These are phyloP conservation scores for Coniochaeta prunicola DNA, from an alignment of 2,329 filamentous ascomycete genomes.

Conservation along the genomic window DNA sequence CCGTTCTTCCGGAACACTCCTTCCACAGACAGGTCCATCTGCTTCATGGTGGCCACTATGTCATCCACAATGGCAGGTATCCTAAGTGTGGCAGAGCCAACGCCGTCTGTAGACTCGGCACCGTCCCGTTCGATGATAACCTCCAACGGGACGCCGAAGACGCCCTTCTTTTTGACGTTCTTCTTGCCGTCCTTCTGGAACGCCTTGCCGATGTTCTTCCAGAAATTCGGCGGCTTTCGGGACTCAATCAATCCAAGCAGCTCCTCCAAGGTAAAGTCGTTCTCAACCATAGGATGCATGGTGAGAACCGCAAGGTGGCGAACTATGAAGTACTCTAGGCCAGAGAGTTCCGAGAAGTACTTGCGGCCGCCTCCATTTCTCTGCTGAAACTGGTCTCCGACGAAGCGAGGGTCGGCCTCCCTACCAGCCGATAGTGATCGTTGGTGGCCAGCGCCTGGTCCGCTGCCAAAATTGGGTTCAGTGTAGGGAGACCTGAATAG, in stretches of 20 bases:
- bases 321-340: slow-evolving; percentile 94
- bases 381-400: slow-evolving; percentile 44
- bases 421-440: slow-evolving; percentile 49
- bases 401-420: slow-evolving; percentile 41
- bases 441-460: slow-evolving; percentile 47
- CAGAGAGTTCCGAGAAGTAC: slow-evolving; percentile 94
- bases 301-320: slow-evolving; percentile 90
- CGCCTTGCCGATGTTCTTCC: slow-evolving; percentile 96
- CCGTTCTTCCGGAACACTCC: slow-evolving; percentile 99
- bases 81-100: slow-evolving; percentile 82
- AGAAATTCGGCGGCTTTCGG: slow-evolving; percentile 82
- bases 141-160: slow-evolving; percentile 87
- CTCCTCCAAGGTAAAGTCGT: slow-evolving; percentile 89
- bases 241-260: slow-evolving; percentile 88
- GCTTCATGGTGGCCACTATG: slow-evolving; percentile 87
- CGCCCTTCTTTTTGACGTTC: slow-evolving; percentile 79
- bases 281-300: slow-evolving; percentile 87
- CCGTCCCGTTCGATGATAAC: slow-evolving; percentile 86
- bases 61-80: slow-evolving; percentile 96
- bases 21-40: slow-evolving; percentile 98
- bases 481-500: slow-evolving; percentile 48
- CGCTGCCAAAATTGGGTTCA: slow-evolving; percentile 60
- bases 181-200: slow-evolving; percentile 83
- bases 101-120: slow-evolving; percentile 94
- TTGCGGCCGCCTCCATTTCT: slow-evolving; percentile 50